Evolutionary conservation across 805 yeast genomes (phyloP), one percentile per base, ranked within the genome.

Genomic region (Sugiyamaella mastotermitis): DNA sequence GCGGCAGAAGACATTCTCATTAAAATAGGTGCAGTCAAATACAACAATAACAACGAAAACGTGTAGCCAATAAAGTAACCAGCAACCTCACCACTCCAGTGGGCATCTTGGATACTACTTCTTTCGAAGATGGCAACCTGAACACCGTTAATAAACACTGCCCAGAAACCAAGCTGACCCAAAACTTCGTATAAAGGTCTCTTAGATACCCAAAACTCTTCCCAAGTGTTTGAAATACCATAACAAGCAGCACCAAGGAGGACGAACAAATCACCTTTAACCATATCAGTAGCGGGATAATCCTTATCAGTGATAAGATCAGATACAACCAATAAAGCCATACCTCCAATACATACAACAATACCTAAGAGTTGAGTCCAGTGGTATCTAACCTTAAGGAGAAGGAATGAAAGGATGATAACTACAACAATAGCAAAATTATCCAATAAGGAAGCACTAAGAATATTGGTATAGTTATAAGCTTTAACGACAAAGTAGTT

Each of bases 1-100:
- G 71, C 69, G 9, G 72, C 71, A 5, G 69, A 64, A 13, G 71
- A 62, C 63, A 66, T 63, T 25, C 71, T 52, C 57, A 66, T 61
- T 46, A 66, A 44, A 31, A 66, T 57, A 15, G 71, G 71, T 16
- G 68, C 66, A 9, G 68, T 55, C 40, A 56, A 39, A 55, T 66
- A 66, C 25, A 66, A 51, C 37, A 67, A 36, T 38, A 67, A 49
- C 61, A 66, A 50, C 7, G 64, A 54, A 20, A 63, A 43, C 10
- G 68, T 64, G 48, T 59, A 66, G 10, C 72, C 71, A n/a, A 53
- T 56, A 33, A 67, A 62, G 49, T 62, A 67, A 18, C 71, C 71
- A 14, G 61, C 72, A 32, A 67, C 66, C 20, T 50, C 39, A 22
- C 52, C 46, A 22, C 54, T 52, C 71, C 72, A 66, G 22, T 43